Conservation (phyloP, 1,139 yeast genomes). For the Arxiozyma bovina region DNA sequence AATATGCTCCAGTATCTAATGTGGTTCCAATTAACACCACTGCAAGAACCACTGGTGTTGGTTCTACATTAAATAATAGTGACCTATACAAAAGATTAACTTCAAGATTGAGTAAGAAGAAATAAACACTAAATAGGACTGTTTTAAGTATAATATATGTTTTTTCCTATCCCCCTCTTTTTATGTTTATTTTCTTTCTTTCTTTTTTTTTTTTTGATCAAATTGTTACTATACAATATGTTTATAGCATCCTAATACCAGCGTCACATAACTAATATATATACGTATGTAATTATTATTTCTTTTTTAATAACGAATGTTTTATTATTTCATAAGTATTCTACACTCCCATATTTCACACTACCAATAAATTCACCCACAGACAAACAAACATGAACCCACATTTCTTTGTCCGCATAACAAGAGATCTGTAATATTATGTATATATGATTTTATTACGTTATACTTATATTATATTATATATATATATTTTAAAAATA, state of each 20-base stretch:
- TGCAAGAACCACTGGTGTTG: slow-evolving; percentile 40
- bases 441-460: background rate
- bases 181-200: too few relatives aligned
- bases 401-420: background rate
- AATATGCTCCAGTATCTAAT: slow-evolving; percentile 79
- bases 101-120: slow-evolving; percentile 29
- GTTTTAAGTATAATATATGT: too few relatives aligned
- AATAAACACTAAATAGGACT: slow-evolving; percentile 6
- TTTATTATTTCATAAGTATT: too few relatives aligned
- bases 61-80: slow-evolving; percentile 47
- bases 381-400: too few relatives aligned
- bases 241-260: background rate
- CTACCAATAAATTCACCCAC: background rate
- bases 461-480: background rate
- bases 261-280: too few relatives aligned
- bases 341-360: background rate
- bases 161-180: too few relatives aligned
- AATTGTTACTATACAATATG: too few relatives aligned
- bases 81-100: slow-evolving; percentile 68
- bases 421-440: background rate
- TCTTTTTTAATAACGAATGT: background rate
- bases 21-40: slow-evolving; percentile 30
- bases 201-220: too few relatives aligned
- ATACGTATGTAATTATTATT: too few relatives aligned
- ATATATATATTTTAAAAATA: background rate